Conservation (phyloP, 768 basidiomycete genomes). For the Tricholoma matsutake region DNA sequence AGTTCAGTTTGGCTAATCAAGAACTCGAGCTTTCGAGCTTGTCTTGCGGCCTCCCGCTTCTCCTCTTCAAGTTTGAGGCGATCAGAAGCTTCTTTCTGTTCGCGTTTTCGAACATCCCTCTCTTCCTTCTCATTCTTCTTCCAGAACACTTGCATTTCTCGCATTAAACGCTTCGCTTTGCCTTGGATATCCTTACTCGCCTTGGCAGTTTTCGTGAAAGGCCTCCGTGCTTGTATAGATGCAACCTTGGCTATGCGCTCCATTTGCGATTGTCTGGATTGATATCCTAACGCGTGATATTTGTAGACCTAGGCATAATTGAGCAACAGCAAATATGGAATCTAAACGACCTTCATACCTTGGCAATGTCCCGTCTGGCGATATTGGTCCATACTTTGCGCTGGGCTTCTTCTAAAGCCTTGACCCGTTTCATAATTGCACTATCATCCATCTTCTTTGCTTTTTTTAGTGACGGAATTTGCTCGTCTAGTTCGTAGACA, state of each 20-base stretch:
- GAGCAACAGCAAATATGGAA: not conserved
- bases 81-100: constrained; percentile 91
- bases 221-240: constrained; percentile 74
- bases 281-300: constrained; percentile 64
- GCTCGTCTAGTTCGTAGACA: constrained; percentile 71
- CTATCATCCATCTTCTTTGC: constrained; percentile 76
- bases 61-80: constrained; percentile 88
- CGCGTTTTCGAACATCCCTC: constrained; percentile 85
- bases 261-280: constrained; percentile 61
- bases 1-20: constrained; percentile 98
- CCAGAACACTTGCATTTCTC: constrained; percentile 97
- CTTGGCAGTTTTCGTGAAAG: constrained; percentile 72
- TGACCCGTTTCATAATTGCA: constrained; percentile 71
- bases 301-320: constrained; percentile 64
- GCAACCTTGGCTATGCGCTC: constrained; percentile 76
- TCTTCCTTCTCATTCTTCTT: constrained; percentile 98
- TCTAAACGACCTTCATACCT: constrained; percentile 40
- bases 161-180: constrained; percentile 85
- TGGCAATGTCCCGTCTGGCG: constrained; percentile 78
- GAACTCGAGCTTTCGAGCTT: constrained; percentile 96
- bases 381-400: constrained; percentile 90
- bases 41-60: constrained; percentile 87
- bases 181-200: constrained; percentile 79
- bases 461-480: constrained; percentile 65
- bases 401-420: constrained; percentile 78